Evolutionary conservation across 2,329 filamentous ascomycete species (phyloP).

Genomic region (Pestalotiopsis sp.): DNA sequence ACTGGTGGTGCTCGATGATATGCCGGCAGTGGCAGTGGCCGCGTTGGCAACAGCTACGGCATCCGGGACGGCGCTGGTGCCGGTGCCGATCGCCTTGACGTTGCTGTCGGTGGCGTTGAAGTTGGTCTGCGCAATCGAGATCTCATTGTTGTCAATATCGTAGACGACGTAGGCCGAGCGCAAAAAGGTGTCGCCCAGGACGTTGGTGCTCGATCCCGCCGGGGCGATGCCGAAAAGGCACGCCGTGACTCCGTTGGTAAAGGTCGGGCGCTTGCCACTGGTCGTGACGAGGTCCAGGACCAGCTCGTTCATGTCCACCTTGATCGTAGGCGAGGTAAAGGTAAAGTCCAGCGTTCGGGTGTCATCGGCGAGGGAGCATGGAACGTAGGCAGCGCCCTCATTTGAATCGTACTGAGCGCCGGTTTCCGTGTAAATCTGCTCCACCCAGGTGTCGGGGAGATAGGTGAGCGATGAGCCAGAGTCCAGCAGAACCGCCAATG

Average conservation of each 20-base stretch:
- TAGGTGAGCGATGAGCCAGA: slow-evolving; percentile 70
- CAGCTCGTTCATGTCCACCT: slow-evolving; percentile 60
- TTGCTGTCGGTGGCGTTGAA: slow-evolving; percentile 56
- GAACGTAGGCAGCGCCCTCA: slow-evolving; percentile 61
- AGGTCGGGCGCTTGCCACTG: slow-evolving; percentile 49
- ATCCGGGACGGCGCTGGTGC: slow-evolving; percentile 52
- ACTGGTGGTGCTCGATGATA: slow-evolving; percentile 20
- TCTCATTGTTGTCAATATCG: slow-evolving; percentile 71
- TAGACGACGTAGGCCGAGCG: slow-evolving; percentile 77
- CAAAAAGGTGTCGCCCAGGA: slow-evolving; percentile 75
- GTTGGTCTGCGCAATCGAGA: slow-evolving; percentile 69
- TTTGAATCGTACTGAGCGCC: slow-evolving; percentile 52
- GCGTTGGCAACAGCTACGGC: slow-evolving; percentile 52
- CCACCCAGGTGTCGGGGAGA: slow-evolving; percentile 55
- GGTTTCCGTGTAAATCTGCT: slow-evolving; percentile 45
- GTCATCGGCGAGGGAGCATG: slow-evolving; percentile 52
- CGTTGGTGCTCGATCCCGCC: slow-evolving; percentile 53
- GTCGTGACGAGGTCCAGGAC: slow-evolving; percentile 54
- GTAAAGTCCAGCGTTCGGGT: slow-evolving; percentile 50
- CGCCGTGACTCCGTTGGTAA: slow-evolving; percentile 53
- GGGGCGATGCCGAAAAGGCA: slow-evolving; percentile 71
- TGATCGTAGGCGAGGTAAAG: slow-evolving; percentile 56
- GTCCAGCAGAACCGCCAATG: slow-evolving; percentile 69
- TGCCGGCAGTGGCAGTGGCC: slow-evolving; percentile 49
- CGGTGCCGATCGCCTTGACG: slow-evolving; percentile 57